Evolutionary conservation across 495 filamentous ascomycete genomes (phyloP).

Genomic region (Venustampulla echinocandica): DNA sequence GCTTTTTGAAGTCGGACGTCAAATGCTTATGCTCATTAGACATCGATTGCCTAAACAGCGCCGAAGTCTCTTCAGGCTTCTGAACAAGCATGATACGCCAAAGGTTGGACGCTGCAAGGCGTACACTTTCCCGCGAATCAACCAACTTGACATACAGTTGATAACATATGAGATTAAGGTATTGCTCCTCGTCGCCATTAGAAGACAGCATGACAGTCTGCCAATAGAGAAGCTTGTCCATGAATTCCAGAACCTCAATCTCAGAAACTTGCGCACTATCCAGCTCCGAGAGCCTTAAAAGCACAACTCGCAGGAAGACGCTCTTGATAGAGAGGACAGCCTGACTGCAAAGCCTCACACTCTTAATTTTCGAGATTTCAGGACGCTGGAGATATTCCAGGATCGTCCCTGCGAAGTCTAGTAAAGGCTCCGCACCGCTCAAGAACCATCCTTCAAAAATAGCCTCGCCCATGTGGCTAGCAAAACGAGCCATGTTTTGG

Average conservation of each 20-base stretch:
- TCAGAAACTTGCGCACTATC: slow-evolving; percentile 52
- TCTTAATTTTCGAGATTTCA: slow-evolving; percentile 71
- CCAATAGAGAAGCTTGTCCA: slow-evolving; percentile 89
- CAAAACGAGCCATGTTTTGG: slow-evolving; percentile 75
- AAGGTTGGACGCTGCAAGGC: slow-evolving; percentile 70
- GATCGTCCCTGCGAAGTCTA: slow-evolving; percentile 81
- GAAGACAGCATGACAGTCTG: slow-evolving; percentile 79
- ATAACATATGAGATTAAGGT: slow-evolving; percentile 79
- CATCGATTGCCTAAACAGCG: slow-evolving; percentile 60
- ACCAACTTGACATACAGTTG: slow-evolving; percentile 79
- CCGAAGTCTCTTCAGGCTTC: slow-evolving; percentile 74
- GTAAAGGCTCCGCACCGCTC: slow-evolving; percentile 65
- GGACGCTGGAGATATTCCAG: slow-evolving; percentile 85
- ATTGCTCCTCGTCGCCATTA: slow-evolving; percentile 63
- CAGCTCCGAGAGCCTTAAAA: slow-evolving; percentile 76
- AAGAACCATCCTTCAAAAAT: slow-evolving; percentile 96
- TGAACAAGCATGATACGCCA: slow-evolving; percentile 90
- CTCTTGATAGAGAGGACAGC: slow-evolving; percentile 63
- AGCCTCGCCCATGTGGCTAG: slow-evolving; percentile 72
- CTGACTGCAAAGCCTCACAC: slow-evolving; percentile 78
- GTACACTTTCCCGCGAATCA: slow-evolving; percentile 51
- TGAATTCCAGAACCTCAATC: slow-evolving; percentile 51
- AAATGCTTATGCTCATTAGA: slow-evolving; percentile 60
- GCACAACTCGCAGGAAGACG: slow-evolving; percentile 64
- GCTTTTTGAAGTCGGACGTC: slow-evolving; percentile 69